Evolutionary conservation across 2,329 filamentous ascomycete species (phyloP), one percentile per base, ranked within the genome.

Genomic region (Triangularia verruculosa): DNA sequence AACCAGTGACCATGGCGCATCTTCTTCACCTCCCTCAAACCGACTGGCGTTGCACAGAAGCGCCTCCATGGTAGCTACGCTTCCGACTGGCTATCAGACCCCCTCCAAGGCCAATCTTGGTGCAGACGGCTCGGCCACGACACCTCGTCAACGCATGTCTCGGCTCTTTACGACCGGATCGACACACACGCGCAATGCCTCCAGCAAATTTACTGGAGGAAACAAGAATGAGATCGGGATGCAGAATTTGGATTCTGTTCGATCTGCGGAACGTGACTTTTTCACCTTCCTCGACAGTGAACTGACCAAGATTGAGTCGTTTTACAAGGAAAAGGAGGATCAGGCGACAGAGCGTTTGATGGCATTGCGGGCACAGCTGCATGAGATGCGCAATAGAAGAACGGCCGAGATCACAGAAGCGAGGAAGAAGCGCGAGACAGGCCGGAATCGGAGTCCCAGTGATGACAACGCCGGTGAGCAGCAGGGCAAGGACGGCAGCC

Each of bases 321-420:
- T 99, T 72, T 98, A 98, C 79, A 88, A 86, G 70, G 79, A 86
- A 69, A 97, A 97, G 73, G 95, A 99, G 73, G 84, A 91, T 27
- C 92, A 97, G 73, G 92, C 94, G 0, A 89, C 87, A 0, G 79
- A 88, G 61, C 86, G 93, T 1, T 79, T 97, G 24, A 78, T 80
- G 0, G 75, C 89, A 3, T 80, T 99, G 55, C 86, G 91, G 51
- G 87, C 93, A 59, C 95, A 99, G 74, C 82, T 99, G 30, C 93
- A 96, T 73, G 90, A 96, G 70, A 97, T 98, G 92, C 86, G 93
- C 53, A 92, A 96, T 74, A 86, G 90, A 13, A 87, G 94, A 22
- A 83, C 92, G 27, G 84, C 89, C 59, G 92, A 97, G 72, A 80
- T 92, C 63, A 76, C 83, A 65, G 78, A 79, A 53, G 72, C 77